Conservation (phyloP, 306 rosid species). For the Corylus heterophylla region DNA sequence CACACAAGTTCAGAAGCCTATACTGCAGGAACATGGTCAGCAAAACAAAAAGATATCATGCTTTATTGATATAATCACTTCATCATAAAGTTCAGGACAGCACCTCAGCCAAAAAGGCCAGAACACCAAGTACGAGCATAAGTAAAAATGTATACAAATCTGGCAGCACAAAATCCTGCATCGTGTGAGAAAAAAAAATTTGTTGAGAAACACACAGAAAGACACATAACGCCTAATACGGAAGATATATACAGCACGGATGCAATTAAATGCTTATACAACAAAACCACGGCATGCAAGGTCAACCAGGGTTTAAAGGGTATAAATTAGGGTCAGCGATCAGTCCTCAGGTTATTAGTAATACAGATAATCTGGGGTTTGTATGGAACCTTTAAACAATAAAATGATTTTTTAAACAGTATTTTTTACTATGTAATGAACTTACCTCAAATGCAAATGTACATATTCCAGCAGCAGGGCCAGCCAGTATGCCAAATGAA, state of each 20-base stretch:
- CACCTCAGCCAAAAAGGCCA: constrained; percentile 87
- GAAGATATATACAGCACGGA: not conserved
- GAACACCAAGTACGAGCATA: constrained; percentile 57
- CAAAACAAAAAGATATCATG: not conserved
- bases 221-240: not conserved
- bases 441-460: constrained; percentile 59
- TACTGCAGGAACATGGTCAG: not conserved
- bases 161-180: constrained; percentile 75
- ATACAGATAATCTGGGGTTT: not conserved
- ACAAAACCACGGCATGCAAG: not conserved
- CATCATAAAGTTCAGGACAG: constrained; percentile 22
- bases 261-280: not conserved
- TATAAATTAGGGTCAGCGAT: not conserved
- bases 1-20: constrained; percentile 6
- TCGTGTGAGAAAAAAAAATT: constrained; percentile 1
- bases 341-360: not conserved
- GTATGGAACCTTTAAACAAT: not conserved
- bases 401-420: not conserved
- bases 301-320: not conserved
- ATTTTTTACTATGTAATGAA: constrained; percentile 11
- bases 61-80: not conserved
- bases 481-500: constrained; percentile 62
- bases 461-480: constrained; percentile 65
- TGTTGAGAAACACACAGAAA: not conserved
- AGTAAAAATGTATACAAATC: constrained; percentile 43